Evolutionary conservation across 371 early-diverging fungal species (phyloP), one percentile per base, ranked within the genome.

Genomic region (Mucor velutinosus): DNA sequence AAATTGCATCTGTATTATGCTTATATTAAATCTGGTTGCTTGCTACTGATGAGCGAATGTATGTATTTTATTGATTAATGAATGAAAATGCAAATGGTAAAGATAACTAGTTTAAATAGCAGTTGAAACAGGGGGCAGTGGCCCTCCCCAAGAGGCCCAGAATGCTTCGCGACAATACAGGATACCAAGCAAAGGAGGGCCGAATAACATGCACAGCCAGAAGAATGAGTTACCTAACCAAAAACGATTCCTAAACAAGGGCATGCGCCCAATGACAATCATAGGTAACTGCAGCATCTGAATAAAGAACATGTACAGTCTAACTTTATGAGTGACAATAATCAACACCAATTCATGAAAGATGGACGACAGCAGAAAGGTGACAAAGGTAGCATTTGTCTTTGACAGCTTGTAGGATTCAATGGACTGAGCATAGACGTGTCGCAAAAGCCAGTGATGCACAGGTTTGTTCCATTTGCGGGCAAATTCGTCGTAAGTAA

Each of bases 401-500:
- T 90, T 90, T 55, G 93, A 89, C 11, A 95, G 71, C 53, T 91
- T 87, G 75, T 90, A 89, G 3, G 90, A 87, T 45, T 90, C 83
- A 60, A 96, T 87, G 55, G 93, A 87, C 58, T 92, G 90, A 14
- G 88, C 85, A 81, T 98, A 98, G 6, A 98, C 91, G 77, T 99
- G 97, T 58, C 96, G 89, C 35, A 96, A 87, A 37, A 98, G 80
- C 82, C 98, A 99, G 47, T 93, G 88, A 75, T 99, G 97, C 29
- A 99, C 99, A 3, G 96, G 97, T 66, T 91, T 94, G 82, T 99
- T 99, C 99, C 99, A 99, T 72, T 96, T 94, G 58, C 97, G 90
- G 51, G 98, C 95, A 83, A 95, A 99, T 76, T 97, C 98, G 67
- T 93, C 96, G 69, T 93, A 95, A 0, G 92, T 90, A n/a, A 87